Base-by-base conservation (phyloP, 2,329 filamentous ascomycete genomes). In the Byssoonygena ceratinophila region DNA sequence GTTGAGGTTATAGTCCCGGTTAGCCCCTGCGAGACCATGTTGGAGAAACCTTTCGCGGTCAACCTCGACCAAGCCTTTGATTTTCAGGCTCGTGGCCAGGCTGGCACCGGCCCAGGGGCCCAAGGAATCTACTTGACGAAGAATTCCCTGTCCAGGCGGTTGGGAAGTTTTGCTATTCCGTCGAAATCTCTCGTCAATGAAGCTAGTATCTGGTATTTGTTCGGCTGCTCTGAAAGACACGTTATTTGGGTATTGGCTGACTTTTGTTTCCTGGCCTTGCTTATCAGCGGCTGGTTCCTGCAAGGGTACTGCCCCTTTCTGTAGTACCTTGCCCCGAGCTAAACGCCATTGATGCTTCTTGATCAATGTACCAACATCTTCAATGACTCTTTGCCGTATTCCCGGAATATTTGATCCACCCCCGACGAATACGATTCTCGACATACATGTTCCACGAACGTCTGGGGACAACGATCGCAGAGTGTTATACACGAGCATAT, bases 391-490 rank as follows among this genome's bases (percentile, higher is more conserved):
- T 22, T 77, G 75, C 58, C 87, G 88, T 23, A 98, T 71, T 0
- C 92, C 92, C 0, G 90, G 78, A 7, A 96, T 81, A 23, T 78
- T 78, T 4, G 88, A 82, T 45, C 85, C 85, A 1, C 88, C 88
- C 29, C 92, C 92, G 0, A 84, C 84, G 62, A 98, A 85, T 14
- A 95, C 74, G 43, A 97, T 85, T 36, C 91, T 85, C 1, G 89
- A 83, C 82, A 96, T 92, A 67, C 91, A 96, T 3, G 84, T 71
- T 0, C 85, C 83, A 22, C 92, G 82, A 3, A 90, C 82, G 66
- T 98, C 92, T 3, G 91, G 71, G 0, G 89, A 86, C 1, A 96
- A 74, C 6, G 80, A 76, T 1, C 94, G 74, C 1, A 98, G 76
- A 34, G 82, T 78, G 50, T 80, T 78, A 68, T 94, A 94, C 2